Base-by-base conservation (phyloP, 345 rosid species). In the Lumnitzera littorea region DNA sequence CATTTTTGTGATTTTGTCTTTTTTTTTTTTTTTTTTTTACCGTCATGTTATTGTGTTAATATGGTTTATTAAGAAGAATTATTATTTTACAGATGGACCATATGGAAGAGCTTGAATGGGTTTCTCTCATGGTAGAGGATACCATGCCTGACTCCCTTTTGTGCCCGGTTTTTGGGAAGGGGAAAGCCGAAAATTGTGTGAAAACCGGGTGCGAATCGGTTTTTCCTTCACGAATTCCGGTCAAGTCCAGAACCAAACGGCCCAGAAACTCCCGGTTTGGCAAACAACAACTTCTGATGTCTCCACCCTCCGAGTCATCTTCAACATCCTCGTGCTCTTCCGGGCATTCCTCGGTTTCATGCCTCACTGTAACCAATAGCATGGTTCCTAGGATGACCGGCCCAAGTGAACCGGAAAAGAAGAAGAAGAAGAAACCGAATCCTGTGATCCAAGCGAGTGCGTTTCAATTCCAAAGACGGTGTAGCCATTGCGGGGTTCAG, bases 401-500 rank as follows among this genome's bases (percentile, higher is more conserved):
- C 36, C 41, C 5, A 13, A 50, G 16, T 23, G 51, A 53, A 62
- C 66, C 57, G 67, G 61, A 69, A 68, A 57, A 36, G 14, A 57
- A 46, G 50, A 65, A 20, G 69, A 72, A 69, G 65, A 27, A 46
- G 68, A 70, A 58, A 57, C 62, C 48, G 47, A 52, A 14, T 15
- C 15, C 56, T 56, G 58, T 54, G 9, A 48, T 16, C 10, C 64
- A 8, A 48, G 54, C 20, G 1, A 56, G 53, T 15, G 48, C 15
- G 2, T 53, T 17, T 17, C 53, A 51, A 4, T 58, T 53, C 13
- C 72, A 64, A 48, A 60, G 84, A 69, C 56, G 78, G 63, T 79
- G 84, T 74, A 76, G 78, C 65, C 84, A 79, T 60, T 79, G 84
- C 59, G 76, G 72, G 20, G 76, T 70, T 25, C 78, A 76, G 46